These are phyloP conservation scores for Ceratocystis smalleyi DNA, from an alignment of 2,329 filamentous ascomycete species.

Conservation along the genomic window DNA sequence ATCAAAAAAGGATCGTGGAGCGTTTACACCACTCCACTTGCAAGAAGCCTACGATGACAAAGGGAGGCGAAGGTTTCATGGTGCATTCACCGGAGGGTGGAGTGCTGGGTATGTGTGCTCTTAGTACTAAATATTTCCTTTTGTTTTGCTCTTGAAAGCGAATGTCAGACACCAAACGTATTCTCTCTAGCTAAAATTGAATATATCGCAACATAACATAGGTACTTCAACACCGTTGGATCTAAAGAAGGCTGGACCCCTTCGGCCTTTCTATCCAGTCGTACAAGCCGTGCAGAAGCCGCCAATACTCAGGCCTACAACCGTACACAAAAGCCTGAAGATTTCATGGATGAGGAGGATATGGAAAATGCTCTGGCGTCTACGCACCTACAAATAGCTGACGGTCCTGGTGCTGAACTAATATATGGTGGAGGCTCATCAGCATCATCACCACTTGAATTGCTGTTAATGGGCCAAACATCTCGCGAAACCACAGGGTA, in stretches of 20 bases:
- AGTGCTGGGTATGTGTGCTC: conserved; percentile 57
- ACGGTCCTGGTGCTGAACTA: conserved; percentile 25
- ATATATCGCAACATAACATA: conserved; percentile 25
- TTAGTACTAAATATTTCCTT: background rate
- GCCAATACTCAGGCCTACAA: conserved; percentile 22
- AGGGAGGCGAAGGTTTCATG: conserved; percentile 79
- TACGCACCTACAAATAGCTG: conserved; percentile 54
- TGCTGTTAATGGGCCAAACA: conserved; percentile 49
- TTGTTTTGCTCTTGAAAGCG: background rate
- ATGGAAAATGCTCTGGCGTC: conserved; percentile 71
- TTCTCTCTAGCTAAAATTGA: conserved; percentile 18
- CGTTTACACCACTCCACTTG: conserved; percentile 92
- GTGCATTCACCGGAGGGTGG: conserved; percentile 91
- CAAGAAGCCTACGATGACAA: conserved; percentile 91
- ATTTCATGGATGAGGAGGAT: conserved; percentile 98
- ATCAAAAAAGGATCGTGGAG: conserved; percentile 75
- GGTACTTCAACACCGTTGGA: conserved; percentile 95
- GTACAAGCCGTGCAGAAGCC: conserved; percentile 47
- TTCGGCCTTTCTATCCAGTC: conserved; percentile 79
- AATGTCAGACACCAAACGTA: background rate
- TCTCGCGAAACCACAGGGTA: conserved; percentile 73
- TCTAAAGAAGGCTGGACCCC: conserved; percentile 98
- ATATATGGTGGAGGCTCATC: background rate
- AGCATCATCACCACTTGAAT: conserved; percentile 51
- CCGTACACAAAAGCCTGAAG: conserved; percentile 51